Base-by-base conservation (phyloP, 306 rosid species). In the Inga oerstediana region DNA sequence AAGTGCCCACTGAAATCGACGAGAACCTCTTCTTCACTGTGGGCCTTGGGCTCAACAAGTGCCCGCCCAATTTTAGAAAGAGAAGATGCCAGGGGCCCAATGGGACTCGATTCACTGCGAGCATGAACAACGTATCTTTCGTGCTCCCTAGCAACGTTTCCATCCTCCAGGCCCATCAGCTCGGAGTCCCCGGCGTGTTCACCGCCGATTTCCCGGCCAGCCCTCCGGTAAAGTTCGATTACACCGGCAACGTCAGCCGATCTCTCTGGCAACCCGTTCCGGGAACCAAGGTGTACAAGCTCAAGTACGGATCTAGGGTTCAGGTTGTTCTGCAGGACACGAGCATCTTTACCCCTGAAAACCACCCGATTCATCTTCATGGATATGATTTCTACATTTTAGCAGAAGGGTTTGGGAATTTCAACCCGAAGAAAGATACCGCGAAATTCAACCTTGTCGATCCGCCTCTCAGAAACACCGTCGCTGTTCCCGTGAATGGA, bases 361-460 rank as follows among this genome's bases (percentile, higher is more conserved):
- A 94, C 77, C 98, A 96, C 74, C 98, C 97, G 0, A 85, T 96
- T 76, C 98, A 96, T 89, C 97, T 96, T 74, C 99, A 96, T 73
- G 99, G 98, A 5, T 93, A 96, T 65, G 99, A 96, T 85, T 96
- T 96, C 84, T 92, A 87, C 41, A 85, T 96, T 9, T 71, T 96
- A 2, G 98, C 98, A 0, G 97, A 93, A 68, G 99, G 98, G 8
- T 96, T 96, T 32, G 99, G 99, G 22, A 96, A 96, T 30, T 96
- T 93, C 78, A 78, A 96, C 72, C 87, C 98, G 13, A 85, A 81
- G 46, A 92, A 66, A 30, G 94, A 96, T 76, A 62, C 92, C 1
- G 56, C 89, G 3, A 92, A 88, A 5, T 96, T 96, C 79, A 96
- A 96, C 88, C 98, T 96, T 75, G 88, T 89, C 77, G 98, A 93